These are phyloP conservation scores for Aureobasidium sp. DNA, from an alignment of 2,329 filamentous ascomycete species.

Conservation along the genomic window DNA sequence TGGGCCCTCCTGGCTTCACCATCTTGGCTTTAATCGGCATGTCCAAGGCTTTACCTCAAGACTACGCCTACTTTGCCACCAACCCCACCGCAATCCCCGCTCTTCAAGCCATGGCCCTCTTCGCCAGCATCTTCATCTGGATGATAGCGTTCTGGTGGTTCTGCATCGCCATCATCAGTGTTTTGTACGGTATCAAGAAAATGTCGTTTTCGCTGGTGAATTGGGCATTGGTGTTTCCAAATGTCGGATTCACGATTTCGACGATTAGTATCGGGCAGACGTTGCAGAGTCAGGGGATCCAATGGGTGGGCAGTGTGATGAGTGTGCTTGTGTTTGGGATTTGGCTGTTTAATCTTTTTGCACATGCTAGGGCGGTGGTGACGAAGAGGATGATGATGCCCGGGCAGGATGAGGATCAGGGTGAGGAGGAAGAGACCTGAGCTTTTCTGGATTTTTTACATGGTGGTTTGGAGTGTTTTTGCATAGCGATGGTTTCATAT, in stretches of 20 bases:
- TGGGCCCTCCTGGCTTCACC: slow-evolving; percentile 36
- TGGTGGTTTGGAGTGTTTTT: too few relatives aligned
- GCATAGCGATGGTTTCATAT: background rate
- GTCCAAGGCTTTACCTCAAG: slow-evolving; percentile 19
- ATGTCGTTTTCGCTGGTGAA: slow-evolving; percentile 36
- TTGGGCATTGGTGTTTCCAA: slow-evolving; percentile 60
- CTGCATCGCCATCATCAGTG: slow-evolving; percentile 20
- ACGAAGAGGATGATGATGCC: slow-evolving; percentile 49
- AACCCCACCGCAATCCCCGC: slow-evolving; percentile 20
- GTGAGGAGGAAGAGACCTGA: slow-evolving; percentile 21
- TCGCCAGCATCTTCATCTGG: slow-evolving; percentile 41
- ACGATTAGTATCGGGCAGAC: slow-evolving; percentile 48
- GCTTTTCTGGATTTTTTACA: background rate
- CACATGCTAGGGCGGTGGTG: slow-evolving; percentile 45
- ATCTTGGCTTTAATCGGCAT: slow-evolving; percentile 24
- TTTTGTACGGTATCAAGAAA: slow-evolving; percentile 18
- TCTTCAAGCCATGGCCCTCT: slow-evolving; percentile 23
- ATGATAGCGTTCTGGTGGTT: slow-evolving; percentile 41
- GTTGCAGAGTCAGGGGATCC: slow-evolving; percentile 46
- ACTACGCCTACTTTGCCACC: slow-evolving; percentile 21
- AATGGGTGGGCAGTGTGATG: slow-evolving; percentile 50
- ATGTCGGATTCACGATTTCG: slow-evolving; percentile 56
- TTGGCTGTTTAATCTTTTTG: slow-evolving; percentile 46
- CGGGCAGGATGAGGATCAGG: slow-evolving; percentile 53
- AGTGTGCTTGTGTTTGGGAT: slow-evolving; percentile 48